Percentiles rank a stretch among this genome's conserved stretches.
These are phyloP conservation scores for Clitopilus passeckerianus DNA, from an alignment of 768 basidiomycete species.

Conservation along the genomic window DNA sequence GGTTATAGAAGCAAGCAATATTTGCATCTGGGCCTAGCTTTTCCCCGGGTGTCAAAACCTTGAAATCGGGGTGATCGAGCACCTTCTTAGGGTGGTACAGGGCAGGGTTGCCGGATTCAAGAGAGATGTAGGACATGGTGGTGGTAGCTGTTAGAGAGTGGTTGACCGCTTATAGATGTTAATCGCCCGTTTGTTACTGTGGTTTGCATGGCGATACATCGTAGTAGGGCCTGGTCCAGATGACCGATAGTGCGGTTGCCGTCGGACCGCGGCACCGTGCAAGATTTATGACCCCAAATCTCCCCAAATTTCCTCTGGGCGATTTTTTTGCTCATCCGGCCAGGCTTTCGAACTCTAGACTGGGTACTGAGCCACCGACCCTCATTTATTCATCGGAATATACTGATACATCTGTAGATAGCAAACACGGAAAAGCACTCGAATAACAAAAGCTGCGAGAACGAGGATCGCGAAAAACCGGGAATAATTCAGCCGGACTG, in stretches of 20 bases:
- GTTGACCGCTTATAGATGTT: neutral
- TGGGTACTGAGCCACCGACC: too few species aligned
- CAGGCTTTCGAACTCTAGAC: too few species aligned
- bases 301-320: neutral
- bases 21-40: slow-evolving; percentile 42
- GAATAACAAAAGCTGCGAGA: neutral
- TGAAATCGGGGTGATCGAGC: slow-evolving; percentile 51
- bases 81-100: slow-evolving; percentile 53
- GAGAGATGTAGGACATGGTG: slow-evolving; percentile 20
- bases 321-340: neutral
- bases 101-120: slow-evolving; percentile 32
- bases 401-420: neutral
- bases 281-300: neutral
- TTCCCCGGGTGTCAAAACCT: slow-evolving; percentile 44
- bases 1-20: slow-evolving; percentile 64
- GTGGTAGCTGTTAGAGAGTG: neutral
- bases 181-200: neutral
- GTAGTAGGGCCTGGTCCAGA: neutral
- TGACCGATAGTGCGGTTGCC: neutral
- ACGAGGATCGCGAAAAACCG: neutral
- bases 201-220: neutral
- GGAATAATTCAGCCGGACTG: neutral
- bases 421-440: neutral
- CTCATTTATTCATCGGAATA: neutral
- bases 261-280: neutral